Base-by-base conservation (phyloP, 306 rosid genomes). In the Luffa aegyptiaca region DNA sequence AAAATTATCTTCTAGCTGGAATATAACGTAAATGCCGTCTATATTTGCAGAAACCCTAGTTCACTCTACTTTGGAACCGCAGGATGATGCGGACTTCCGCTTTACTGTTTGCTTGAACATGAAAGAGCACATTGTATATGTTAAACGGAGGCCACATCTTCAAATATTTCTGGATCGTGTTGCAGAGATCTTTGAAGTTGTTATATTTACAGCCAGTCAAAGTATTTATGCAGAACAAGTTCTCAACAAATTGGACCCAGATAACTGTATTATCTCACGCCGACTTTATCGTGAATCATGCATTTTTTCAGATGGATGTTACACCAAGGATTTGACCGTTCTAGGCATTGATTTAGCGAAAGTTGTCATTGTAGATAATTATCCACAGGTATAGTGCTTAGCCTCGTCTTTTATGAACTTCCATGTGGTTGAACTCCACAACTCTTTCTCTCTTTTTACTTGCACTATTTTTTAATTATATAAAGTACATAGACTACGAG, bases 151-250 rank as follows among this genome's bases (percentile, higher is more conserved):
- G 89, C 99, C 99, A 79, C 77, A 85, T 84, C 99, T 95, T 82
- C 90, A 83, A 64, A 76, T 78, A 52, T 95, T 95, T 91, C 84
- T 95, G 86, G 99, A 90, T 85, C 89, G 90, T 85, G 97, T 93
- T 79, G 92, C 97, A 57, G 99, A 91, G 89, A 89, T 91, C 92
- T 95, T 95, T 85, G 97, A 95, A 84, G 92, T 95, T 76, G 84
- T 93, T 80, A 87, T 95, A 81, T 95, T 95, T 81, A 95, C 99
- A 56, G 99, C 99, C 85, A 95, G 99, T 88, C 97, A 95, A 88
- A 93, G 99, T 83, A 87, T 95, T 72, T 95, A 95, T 80, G 99
- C 99, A 37, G 89, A 87, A 71, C 97, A 93, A 72, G 92, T 95
- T 68, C 99, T 95, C 86, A 96, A 93, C 83, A 84, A 89, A 80